Conservation (phyloP, 2,329 filamentous ascomycete genomes). For the Sporothrix humicola region DNA sequence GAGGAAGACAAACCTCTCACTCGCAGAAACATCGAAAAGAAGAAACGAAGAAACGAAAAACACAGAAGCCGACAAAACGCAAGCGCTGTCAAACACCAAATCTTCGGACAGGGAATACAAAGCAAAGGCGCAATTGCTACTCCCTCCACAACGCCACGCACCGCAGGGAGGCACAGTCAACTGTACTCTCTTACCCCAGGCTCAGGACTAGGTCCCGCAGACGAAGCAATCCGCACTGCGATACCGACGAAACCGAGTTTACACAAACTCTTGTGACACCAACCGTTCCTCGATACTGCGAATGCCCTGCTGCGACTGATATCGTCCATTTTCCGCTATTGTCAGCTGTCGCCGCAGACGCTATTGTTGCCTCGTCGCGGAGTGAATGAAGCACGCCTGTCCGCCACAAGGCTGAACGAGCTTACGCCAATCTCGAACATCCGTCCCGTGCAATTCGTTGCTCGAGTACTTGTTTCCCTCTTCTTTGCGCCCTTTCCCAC, state of each 20-base stretch:
- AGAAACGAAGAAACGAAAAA: background rate
- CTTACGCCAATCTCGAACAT: slow-evolving; percentile 20
- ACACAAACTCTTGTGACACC: slow-evolving; percentile 22
- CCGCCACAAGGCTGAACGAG: slow-evolving; percentile 31
- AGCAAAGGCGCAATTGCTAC: slow-evolving; percentile 9
- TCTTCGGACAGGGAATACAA: background rate
- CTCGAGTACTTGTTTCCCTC: slow-evolving; percentile 14
- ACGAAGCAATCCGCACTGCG: slow-evolving; percentile 16
- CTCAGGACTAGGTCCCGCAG: background rate
- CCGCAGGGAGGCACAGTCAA: slow-evolving; percentile 15
- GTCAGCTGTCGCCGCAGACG: slow-evolving; percentile 12
- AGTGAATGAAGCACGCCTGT: slow-evolving; percentile 30
- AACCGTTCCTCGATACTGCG: slow-evolving; percentile 9
- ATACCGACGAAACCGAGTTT: slow-evolving; percentile 22
- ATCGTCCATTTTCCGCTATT: too few relatives aligned
- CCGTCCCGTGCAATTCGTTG: slow-evolving; percentile 18
- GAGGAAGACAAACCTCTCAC: background rate
- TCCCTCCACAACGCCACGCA: slow-evolving; percentile 16
- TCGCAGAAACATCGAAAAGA: background rate
- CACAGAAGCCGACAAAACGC: background rate
- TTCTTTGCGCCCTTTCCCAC: background rate
- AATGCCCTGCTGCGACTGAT: slow-evolving; percentile 22
- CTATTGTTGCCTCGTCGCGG: slow-evolving; percentile 7
- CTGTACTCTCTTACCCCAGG: background rate
- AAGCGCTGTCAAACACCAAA: background rate